Conservation (phyloP, 2,329 filamentous ascomycete species). For the Stachybotrys echinatus region DNA sequence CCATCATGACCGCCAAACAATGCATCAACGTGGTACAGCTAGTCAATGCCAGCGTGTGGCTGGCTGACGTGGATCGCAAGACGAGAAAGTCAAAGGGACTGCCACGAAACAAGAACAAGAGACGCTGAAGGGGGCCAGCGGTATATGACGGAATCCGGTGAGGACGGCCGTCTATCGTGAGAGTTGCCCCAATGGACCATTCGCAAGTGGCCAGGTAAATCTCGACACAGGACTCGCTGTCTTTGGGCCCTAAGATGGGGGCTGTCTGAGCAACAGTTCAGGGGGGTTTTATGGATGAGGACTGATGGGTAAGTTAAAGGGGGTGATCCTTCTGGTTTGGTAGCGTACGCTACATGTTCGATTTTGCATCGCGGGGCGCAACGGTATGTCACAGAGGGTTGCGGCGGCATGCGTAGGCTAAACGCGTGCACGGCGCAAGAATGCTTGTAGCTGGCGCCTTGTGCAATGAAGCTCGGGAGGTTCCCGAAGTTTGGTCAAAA, state of each 20-base stretch:
- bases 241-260: too few species aligned
- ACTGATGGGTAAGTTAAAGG: neutral
- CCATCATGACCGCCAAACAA: slow-evolving; percentile 89
- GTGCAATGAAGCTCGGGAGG: too few species aligned
- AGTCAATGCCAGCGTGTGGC: slow-evolving; percentile 84
- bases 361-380: neutral
- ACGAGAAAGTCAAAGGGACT: slow-evolving; percentile 51
- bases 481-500: neutral
- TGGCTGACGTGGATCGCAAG: slow-evolving; percentile 84
- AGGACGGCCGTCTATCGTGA: too few species aligned
- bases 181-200: too few species aligned
- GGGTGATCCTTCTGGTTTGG: neutral
- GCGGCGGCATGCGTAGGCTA: neutral
- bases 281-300: neutral
- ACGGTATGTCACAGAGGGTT: neutral
- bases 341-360: neutral
- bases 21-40: slow-evolving; percentile 91
- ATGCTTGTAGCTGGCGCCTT: too few species aligned
- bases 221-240: too few species aligned
- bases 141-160: too few species aligned
- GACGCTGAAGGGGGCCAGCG: slow-evolving; percentile 16
- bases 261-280: too few species aligned
- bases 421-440: neutral
- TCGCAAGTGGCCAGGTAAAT: too few species aligned
- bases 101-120: slow-evolving; percentile 35